phyloP scores from a whole-genome alignment of 2,329 filamentous ascomycete genomes.

The Sporothrix pseudoabietina region DNA sequence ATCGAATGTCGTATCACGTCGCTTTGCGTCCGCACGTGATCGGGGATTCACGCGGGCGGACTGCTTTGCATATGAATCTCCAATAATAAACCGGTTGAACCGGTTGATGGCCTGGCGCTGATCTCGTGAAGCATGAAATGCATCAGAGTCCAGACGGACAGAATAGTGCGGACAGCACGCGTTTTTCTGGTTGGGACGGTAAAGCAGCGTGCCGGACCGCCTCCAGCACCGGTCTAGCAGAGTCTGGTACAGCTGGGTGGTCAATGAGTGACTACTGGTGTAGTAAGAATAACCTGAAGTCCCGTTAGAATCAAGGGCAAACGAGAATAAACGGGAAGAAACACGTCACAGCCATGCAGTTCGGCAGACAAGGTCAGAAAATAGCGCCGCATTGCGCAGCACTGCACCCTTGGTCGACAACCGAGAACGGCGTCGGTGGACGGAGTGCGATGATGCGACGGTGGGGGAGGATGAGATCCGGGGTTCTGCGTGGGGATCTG shows the following conservation, averaged over 20 bases:
- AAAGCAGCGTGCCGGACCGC: constrained; percentile 69
- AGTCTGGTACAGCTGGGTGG: constrained; percentile 67
- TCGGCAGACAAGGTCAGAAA: background rate
- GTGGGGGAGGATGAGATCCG: constrained; percentile 13
- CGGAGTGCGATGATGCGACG: background rate
- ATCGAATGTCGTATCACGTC: constrained; percentile 67
- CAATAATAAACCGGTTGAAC: constrained; percentile 69
- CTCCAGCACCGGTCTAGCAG: constrained; percentile 78
- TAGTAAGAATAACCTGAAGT: constrained; percentile 71
- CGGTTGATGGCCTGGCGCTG: constrained; percentile 76
- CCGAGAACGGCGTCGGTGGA: constrained; percentile 25
- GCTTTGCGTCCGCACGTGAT: constrained; percentile 65
- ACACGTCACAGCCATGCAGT: background rate
- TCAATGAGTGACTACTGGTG: constrained; percentile 62
- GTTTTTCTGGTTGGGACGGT: constrained; percentile 74
- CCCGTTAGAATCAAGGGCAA: background rate
- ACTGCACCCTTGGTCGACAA: constrained; percentile 1
- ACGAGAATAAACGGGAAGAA: background rate
- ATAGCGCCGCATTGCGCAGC: background rate
- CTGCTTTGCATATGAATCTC: constrained; percentile 67
- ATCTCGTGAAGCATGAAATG: constrained; percentile 68
- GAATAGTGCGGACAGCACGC: constrained; percentile 94
- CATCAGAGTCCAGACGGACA: constrained; percentile 67
- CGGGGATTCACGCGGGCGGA: constrained; percentile 65
- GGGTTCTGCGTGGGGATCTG: constrained; percentile 15